Base-by-base conservation (phyloP, 1,284 basidiomycete genomes). In the Cerrena zonata region DNA sequence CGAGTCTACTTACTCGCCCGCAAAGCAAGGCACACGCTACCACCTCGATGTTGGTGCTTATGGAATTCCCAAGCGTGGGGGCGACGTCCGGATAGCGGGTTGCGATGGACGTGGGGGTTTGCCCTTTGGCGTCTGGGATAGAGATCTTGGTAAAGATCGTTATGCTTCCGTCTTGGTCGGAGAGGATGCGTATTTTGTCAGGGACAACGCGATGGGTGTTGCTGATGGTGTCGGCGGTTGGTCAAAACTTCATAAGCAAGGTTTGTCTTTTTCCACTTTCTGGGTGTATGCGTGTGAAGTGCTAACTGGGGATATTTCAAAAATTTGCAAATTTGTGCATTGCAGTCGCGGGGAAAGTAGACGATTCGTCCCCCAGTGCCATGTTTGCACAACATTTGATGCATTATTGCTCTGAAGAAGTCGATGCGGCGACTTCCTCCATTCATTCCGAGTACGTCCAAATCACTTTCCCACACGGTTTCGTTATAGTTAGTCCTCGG, bases 221-320 rank as follows among this genome's bases (percentile, higher is more conserved):
- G 90, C 91, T 10, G 91, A 94, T 62, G 91, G 91, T 26, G 91
- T 94, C 0, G 91, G 91, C 1, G 91, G 91, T 2, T 94, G 91
- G 90, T 77, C 84, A 12, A 58, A 56, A 45, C 34, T 58, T 27
- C 56, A 56, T n/a, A 76, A 72, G 38, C 56, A 62, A 50, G 65
- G 72, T 73, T 53, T 45, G 62, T 58, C n/a, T 18, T 36, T 43
- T 38, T 34, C n/a, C n/a, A n/a, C n/a, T n/a, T n/a, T n/a, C n/a
- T n/a, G n/a, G n/a, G n/a, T n/a, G n/a, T n/a, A n/a, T n/a, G n/a
- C n/a, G n/a, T n/a, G n/a, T n/a, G n/a, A n/a, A n/a, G n/a, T n/a
- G n/a, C n/a, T n/a, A n/a, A n/a, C n/a, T n/a, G n/a, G n/a, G n/a
- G n/a, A n/a, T n/a, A n/a, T n/a, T n/a, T n/a, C n/a, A n/a, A n/a